Conservation (phyloP, 306 rosid genomes). For the Dryas alaskensis region DNA sequence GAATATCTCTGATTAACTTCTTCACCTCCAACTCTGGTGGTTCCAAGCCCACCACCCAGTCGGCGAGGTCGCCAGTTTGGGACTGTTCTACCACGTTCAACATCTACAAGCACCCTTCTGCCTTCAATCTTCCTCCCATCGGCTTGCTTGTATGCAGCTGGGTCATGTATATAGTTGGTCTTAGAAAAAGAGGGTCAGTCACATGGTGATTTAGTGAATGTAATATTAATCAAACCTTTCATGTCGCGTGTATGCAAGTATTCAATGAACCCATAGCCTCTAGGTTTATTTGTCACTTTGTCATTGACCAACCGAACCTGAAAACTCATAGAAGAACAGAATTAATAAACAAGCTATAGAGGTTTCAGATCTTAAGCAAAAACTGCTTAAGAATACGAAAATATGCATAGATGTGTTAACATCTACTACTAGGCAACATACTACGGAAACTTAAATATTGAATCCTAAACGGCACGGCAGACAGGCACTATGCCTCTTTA, state of each 20-base stretch:
- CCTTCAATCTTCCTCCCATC: slow-evolving; percentile 98
- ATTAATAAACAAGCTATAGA: slow-evolving; percentile 20
- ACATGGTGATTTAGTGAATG: not conserved
- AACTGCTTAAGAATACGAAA: not conserved
- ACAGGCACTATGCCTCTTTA: slow-evolving; percentile 99
- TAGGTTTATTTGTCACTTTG: slow-evolving; percentile 70
- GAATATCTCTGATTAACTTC: slow-evolving; percentile 78
- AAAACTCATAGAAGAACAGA: slow-evolving; percentile 20
- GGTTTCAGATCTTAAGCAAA: slow-evolving; percentile 26
- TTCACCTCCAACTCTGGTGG: slow-evolving; percentile 94
- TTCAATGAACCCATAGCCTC: slow-evolving; percentile 93
- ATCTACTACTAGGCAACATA: slow-evolving; percentile 17
- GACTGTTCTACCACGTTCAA: slow-evolving; percentile 98
- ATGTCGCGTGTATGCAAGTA: slow-evolving; percentile 93
- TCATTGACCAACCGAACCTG: slow-evolving; percentile 88
- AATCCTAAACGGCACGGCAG: slow-evolving; percentile 99
- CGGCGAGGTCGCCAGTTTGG: slow-evolving; percentile 99
- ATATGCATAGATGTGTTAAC: not conserved
- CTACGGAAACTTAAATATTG: slow-evolving; percentile 27
- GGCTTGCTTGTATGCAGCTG: slow-evolving; percentile 99
- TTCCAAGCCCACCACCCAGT: slow-evolving; percentile 98
- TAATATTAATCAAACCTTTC: slow-evolving; percentile 62
- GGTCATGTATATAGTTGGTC: slow-evolving; percentile 10
- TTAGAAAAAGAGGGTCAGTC: slow-evolving; percentile 3
- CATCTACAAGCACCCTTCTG: slow-evolving; percentile 96